Evolutionary conservation across 1,284 basidiomycete species (phyloP).

Genomic region (Peniophora sp.): DNA sequence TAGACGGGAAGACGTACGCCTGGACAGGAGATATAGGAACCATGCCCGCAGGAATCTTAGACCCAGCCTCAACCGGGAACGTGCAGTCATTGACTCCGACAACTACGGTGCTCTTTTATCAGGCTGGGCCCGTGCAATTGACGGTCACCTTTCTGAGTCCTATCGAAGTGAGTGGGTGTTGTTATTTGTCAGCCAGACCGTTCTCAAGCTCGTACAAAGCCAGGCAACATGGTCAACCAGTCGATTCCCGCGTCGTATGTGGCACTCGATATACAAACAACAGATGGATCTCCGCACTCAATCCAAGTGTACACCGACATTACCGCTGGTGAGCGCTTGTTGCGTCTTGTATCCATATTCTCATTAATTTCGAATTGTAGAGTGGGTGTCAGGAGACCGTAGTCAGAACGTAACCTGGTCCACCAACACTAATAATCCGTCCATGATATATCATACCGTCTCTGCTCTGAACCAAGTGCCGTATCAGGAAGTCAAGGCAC

Average conservation of each 20-base stretch:
- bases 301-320: slow-evolving; percentile 13
- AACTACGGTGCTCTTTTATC: slow-evolving; percentile 7
- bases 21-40: not conserved
- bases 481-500: not conserved
- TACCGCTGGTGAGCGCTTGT: slow-evolving; percentile 6
- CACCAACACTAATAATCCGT: not conserved
- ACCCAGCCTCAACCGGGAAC: not conserved
- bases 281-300: slow-evolving; percentile 8
- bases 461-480: not conserved
- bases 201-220: not conserved
- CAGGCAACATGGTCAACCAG: slow-evolving; percentile 7
- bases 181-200: not conserved
- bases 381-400: slow-evolving; percentile 1
- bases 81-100: slow-evolving; percentile 6
- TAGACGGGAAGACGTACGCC: not conserved
- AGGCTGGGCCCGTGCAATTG: slow-evolving; percentile 7
- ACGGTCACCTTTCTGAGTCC: slow-evolving; percentile 10
- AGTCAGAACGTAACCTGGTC: not conserved
- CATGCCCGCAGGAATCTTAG: not conserved
- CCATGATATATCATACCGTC: not conserved
- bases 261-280: slow-evolving; percentile 7
- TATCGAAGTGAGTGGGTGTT: slow-evolving; percentile 10
- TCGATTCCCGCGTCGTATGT: slow-evolving; percentile 15
- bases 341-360: not conserved
- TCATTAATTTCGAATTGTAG: not conserved